These are phyloP conservation scores for Pseudogymnoascus sp. DNA, from an alignment of 2,329 filamentous ascomycete species.

Conservation along the genomic window DNA sequence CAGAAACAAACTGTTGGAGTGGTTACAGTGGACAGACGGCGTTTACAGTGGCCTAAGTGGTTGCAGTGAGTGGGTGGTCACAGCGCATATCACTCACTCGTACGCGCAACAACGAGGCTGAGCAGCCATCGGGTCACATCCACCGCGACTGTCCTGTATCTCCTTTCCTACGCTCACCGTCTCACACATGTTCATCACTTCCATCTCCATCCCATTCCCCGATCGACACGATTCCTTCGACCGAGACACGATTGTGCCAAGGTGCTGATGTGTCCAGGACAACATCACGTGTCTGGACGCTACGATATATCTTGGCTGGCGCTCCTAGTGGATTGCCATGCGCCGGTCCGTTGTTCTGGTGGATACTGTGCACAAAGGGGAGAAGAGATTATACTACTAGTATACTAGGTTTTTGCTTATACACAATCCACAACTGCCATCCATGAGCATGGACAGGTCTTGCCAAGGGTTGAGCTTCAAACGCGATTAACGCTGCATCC, in stretches of 20 bases:
- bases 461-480: not conserved
- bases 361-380: not conserved
- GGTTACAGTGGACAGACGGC: too few species aligned
- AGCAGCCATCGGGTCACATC: not conserved
- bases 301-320: not conserved
- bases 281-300: not conserved
- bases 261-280: not conserved
- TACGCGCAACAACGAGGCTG: not conserved
- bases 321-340: not conserved
- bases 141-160: not conserved
- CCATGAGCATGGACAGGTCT: not conserved
- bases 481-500: not conserved
- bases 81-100: not conserved
- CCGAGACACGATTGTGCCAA: not conserved
- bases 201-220: not conserved
- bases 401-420: not conserved
- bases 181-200: not conserved
- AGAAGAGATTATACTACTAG: not conserved
- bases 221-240: not conserved
- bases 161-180: not conserved
- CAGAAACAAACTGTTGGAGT: too few species aligned
- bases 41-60: too few species aligned
- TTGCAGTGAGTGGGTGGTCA: too few species aligned
- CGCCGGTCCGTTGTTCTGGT: not conserved
- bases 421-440: not conserved